Percentiles rank a stretch among this genome's conserved stretches.
Evolutionary conservation across 306 rosid species (phyloP).

Genomic region (Crotalaria pallida): DNA sequence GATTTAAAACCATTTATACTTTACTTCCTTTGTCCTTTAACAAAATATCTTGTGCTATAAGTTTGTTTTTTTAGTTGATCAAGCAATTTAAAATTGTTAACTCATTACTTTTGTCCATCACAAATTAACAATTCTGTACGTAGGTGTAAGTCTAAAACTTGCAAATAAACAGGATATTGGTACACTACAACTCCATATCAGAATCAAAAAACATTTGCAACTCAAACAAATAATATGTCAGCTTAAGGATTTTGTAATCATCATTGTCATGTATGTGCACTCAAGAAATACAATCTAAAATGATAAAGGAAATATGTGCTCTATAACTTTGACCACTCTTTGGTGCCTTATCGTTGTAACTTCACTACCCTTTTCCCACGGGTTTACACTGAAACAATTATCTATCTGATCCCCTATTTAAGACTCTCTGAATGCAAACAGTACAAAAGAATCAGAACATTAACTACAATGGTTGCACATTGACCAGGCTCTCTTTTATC

Average conservation of each 20-base stretch:
- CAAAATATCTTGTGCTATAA: background rate
- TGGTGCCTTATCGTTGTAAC: slow-evolving; percentile 18
- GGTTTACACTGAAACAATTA: slow-evolving; percentile 10
- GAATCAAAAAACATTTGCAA: background rate
- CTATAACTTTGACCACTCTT: slow-evolving; percentile 39
- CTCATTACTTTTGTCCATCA: no score
- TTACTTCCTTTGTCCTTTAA: background rate
- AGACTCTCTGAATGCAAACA: slow-evolving; percentile 30
- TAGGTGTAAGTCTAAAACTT: no score
- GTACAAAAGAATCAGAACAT: slow-evolving; percentile 33
- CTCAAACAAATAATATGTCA: background rate
- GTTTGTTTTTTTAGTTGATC: background rate
- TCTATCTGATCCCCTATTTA: slow-evolving; percentile 34
- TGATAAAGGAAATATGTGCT: slow-evolving; percentile 30
- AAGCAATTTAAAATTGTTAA: background rate
- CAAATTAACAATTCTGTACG: no score
- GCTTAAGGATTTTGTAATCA: slow-evolving; percentile 17
- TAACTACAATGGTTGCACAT: slow-evolving; percentile 52
- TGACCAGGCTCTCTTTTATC: slow-evolving; percentile 6
- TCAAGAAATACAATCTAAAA: slow-evolving; percentile 34
- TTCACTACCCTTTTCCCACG: slow-evolving; percentile 27
- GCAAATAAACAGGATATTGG: background rate
- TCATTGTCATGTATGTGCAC: slow-evolving; percentile 18
- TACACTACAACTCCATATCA: no score
- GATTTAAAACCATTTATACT: no score